Base-by-base conservation (phyloP, 2,329 filamentous ascomycete species). In the Alternaria brassicicola region DNA sequence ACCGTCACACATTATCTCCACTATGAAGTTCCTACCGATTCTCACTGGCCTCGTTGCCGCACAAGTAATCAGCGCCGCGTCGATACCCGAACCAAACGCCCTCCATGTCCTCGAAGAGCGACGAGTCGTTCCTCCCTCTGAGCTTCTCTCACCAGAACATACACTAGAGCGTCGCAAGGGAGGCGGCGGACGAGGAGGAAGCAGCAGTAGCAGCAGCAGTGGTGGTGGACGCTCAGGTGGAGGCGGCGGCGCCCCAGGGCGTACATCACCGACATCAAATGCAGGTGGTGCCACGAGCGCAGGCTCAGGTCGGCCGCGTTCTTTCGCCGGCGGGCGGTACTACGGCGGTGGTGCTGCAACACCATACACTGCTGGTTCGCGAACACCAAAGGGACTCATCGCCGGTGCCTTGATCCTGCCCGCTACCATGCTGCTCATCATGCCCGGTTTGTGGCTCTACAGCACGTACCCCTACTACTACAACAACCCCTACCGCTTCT, bases 391-490 rank as follows among this genome's bases (percentile, higher is more conserved):
- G 3, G 82, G 83, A 3, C 82, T 89, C 35, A 74, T 86, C 15
- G 75, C 87, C 46, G 70, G 66, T 7, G 65, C 63, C 1, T 74
- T 86, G 21, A 77, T 89, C 3, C 70, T 83, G 3, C 82, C 80
- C 3, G 74, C 78, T 10, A 80, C 21, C 76, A 79, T 70, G 2
- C 69, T 89, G 9, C 70, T 70, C 28, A 83, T 89, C 75, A 88
- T 89, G 82, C 85, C 88, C 1, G 88, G 86, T 3, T 59, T 86
- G 35, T 92, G 88, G 87, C 78, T 88, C 8, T 85, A 85, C 68
- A 84, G 85, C 62, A 85, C 85, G 1, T 89, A 89, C 73, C 78
- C 85, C 2, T 88, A 89, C 69, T 74, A 80, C 45, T 91, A 87
- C 72, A 71, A 69, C 38, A 84, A 86, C 72, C 82, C 81, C n/a